Base-by-base conservation (phyloP, 2,329 filamentous ascomycete genomes). In the Pseudogymnoascus sp. region DNA sequence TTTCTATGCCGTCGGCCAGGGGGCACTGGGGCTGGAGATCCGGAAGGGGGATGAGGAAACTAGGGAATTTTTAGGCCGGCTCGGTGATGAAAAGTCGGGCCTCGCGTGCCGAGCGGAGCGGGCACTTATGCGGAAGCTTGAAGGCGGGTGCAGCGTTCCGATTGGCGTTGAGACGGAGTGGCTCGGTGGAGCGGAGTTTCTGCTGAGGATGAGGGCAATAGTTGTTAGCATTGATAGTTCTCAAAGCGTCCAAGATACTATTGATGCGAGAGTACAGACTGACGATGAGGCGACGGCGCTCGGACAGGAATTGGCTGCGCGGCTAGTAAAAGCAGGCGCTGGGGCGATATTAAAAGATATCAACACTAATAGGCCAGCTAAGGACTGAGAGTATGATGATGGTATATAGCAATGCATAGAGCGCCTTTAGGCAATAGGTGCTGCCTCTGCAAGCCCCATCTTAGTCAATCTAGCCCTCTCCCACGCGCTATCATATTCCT, bases 141-240 rank as follows among this genome's bases (percentile, higher is more conserved):
- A 97, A 75, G 93, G 93, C 63, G 93, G 93, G n/a, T 97, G 93
- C 79, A 93, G 89, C 72, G 91, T 96, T 59, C 93, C 93, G 1
- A 91, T 97, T 63, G 93, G 93, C n/a, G 91, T 96, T 3, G 88
- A 92, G 78, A 90, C 88, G 60, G 76, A 79, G 64, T 93, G 89
- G 88, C 73, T 84, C 12, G 77, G 80, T 53, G 23, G 31, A 25
- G 31, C 12, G 31, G 75, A 74, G 11, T 82, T 84, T 31, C 8
- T 31, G 8, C 28, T 31, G 28, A 31, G 83, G 59, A 79, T 96
- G 73, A 82, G 84, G 66, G 88, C 87, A 0, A 85, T 90, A n/a
- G 91, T 96, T 0, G 88, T 95, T 61, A 92, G 88, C 68, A 79
- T 95, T 34, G 88, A 93, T 69, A 92, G 93, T 4, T 18, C n/a